Conservation (phyloP, 2,329 filamentous ascomycete genomes). For the Pochonia chlamydosporia region DNA sequence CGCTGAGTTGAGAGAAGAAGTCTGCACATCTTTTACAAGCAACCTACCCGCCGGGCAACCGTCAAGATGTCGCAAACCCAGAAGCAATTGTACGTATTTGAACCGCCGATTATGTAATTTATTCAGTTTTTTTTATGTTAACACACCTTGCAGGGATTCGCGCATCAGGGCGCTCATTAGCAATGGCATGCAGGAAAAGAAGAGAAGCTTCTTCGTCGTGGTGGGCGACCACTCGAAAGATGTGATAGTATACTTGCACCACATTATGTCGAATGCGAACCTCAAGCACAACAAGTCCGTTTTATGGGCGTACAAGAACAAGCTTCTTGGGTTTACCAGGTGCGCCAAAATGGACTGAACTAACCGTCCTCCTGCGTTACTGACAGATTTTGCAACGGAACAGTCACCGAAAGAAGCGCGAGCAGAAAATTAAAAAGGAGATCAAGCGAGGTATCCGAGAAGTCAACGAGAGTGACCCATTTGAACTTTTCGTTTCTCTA, state of each 20-base stretch:
- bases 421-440: slow-evolving; percentile 97
- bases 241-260: slow-evolving; percentile 88
- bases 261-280: slow-evolving; percentile 85
- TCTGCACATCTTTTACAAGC: slow-evolving; percentile 13
- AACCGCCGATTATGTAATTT: neutral
- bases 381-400: neutral
- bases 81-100: slow-evolving; percentile 46
- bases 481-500: slow-evolving; percentile 93
- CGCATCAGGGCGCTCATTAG: slow-evolving; percentile 86
- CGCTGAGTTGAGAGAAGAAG: neutral
- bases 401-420: slow-evolving; percentile 93
- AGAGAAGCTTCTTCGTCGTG: slow-evolving; percentile 95
- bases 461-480: slow-evolving; percentile 86
- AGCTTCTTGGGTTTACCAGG: slow-evolving; percentile 87
- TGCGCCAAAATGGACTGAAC: slow-evolving; percentile 17
- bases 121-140: neutral
- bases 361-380: neutral
- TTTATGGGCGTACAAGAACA: slow-evolving; percentile 98
- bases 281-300: slow-evolving; percentile 89
- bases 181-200: slow-evolving; percentile 92
- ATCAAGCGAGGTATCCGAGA: slow-evolving; percentile 93
- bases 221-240: slow-evolving; percentile 91
- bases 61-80: slow-evolving; percentile 30
- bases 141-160: slow-evolving; percentile 57
- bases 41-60: slow-evolving; percentile 18